Percentiles rank a stretch among this genome's conserved stretches.
Evolutionary conservation across 148 eudicot genomes (phyloP).

Genomic region (Rhododendron griersonianum): DNA sequence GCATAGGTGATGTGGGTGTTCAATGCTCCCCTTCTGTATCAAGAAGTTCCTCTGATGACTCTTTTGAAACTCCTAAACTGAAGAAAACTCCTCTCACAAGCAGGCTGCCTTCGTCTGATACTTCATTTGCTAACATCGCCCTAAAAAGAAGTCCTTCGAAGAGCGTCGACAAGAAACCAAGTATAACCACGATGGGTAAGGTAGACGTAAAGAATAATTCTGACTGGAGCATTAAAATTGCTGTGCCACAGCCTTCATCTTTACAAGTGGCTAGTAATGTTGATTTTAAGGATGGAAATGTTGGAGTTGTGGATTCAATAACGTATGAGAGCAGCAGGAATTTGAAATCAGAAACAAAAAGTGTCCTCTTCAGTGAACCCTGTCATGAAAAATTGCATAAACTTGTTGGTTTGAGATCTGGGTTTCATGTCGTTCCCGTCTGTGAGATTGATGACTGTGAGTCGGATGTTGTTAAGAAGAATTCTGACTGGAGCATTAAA

Average conservation of each 20-base stretch:
- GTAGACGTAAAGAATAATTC: conserved; percentile 22
- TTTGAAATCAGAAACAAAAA: conserved; percentile 23
- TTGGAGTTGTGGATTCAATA: background rate
- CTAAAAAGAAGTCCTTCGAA: conserved; percentile 28
- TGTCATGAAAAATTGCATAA: conserved; percentile 32
- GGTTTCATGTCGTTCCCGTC: conserved; percentile 59
- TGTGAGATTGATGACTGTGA: conserved; percentile 26
- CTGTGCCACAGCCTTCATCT: conserved; percentile 26
- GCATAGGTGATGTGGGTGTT: conserved; percentile 33
- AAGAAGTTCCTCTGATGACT: conserved; percentile 20
- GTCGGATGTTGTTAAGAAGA: conserved; percentile 11
- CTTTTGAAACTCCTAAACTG: conserved; percentile 40
- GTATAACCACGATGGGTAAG: conserved; percentile 20
- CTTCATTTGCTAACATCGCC: conserved; percentile 14
- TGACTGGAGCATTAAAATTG: conserved; percentile 33
- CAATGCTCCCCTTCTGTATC: conserved; percentile 39
- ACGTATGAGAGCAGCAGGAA: conserved; percentile 11
- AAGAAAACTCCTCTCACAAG: conserved; percentile 36
- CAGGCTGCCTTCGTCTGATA: conserved; percentile 30
- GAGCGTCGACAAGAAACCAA: conserved; percentile 23
- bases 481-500: conserved; percentile 29
- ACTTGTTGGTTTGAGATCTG: conserved; percentile 23
- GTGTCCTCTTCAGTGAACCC: conserved; percentile 20
- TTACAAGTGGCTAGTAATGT: conserved; percentile 18
- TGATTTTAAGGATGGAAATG: conserved; percentile 5